These are phyloP conservation scores for Didymosphaeria variabile DNA, from an alignment of 2,329 filamentous ascomycete genomes.

Conservation along the genomic window DNA sequence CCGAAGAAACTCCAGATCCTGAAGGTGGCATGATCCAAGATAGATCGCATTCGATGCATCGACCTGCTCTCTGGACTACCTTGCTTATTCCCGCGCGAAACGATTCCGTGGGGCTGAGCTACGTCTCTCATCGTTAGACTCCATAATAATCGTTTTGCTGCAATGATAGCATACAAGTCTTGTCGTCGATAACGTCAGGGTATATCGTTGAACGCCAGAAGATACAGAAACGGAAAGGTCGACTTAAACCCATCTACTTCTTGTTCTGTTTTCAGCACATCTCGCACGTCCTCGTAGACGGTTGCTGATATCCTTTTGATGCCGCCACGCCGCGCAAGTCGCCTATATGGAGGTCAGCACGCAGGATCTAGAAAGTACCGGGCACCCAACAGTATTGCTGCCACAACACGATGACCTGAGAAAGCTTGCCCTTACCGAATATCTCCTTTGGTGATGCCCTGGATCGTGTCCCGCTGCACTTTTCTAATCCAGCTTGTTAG, in stretches of 20 bases:
- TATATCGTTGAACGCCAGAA: neutral
- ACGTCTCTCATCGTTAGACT: neutral
- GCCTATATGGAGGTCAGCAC: conserved; percentile 51
- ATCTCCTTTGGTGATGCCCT: conserved; percentile 45
- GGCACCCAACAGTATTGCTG: neutral
- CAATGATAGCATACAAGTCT: neutral
- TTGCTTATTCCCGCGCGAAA: neutral
- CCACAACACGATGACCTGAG: neutral
- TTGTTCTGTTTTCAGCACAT: conserved; percentile 64
- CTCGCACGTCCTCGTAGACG: conserved; percentile 71
- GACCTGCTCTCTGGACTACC: neutral
- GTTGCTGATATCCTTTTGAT: conserved; percentile 74
- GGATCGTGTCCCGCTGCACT: conserved; percentile 42
- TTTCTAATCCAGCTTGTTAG: conserved; percentile 35
- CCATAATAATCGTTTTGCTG: neutral
- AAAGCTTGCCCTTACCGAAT: conserved; percentile 37
- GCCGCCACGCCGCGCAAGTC: conserved; percentile 77
- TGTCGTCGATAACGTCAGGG: neutral
- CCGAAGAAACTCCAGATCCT: neutral
- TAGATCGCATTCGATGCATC: neutral
- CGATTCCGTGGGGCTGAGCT: neutral
- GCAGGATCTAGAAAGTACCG: neutral
- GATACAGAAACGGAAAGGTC: neutral
- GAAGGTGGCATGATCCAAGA: neutral
- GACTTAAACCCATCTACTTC: neutral